These are phyloP conservation scores for Hawksworthiomyces lignivorus DNA, from an alignment of 2,329 filamentous ascomycete genomes.

Conservation along the genomic window DNA sequence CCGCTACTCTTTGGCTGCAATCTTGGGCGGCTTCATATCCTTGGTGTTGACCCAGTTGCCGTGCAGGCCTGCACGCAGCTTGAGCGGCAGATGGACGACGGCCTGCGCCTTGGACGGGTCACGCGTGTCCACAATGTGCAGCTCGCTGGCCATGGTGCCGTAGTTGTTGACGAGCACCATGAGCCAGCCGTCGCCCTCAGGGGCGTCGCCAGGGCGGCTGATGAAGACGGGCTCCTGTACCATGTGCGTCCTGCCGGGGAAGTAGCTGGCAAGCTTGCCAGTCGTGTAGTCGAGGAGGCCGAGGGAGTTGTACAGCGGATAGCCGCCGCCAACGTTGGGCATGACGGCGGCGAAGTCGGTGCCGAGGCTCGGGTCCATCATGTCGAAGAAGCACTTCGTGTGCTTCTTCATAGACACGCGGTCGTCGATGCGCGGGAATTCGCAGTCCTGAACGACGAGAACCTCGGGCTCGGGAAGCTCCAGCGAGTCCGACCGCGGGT, in stretches of 20 bases:
- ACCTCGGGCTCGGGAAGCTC: conserved; percentile 23
- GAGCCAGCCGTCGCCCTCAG: conserved; percentile 34
- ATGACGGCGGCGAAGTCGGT: conserved; percentile 22
- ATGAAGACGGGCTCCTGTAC: conserved; percentile 39
- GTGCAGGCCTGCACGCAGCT: conserved; percentile 16
- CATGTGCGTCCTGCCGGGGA: conserved; percentile 23
- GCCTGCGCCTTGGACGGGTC: conserved; percentile 15
- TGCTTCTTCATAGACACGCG: conserved; percentile 22
- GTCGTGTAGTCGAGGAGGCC: conserved; percentile 23
- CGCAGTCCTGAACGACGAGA: conserved; percentile 18
- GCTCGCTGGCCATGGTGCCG: conserved; percentile 16
- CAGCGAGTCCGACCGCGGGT: conserved; percentile 22
- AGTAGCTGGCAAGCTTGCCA: conserved; percentile 23
- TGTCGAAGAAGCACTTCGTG: conserved; percentile 21
- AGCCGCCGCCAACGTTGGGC: conserved; percentile 22
- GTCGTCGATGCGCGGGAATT: conserved; percentile 36
- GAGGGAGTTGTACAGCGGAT: conserved; percentile 27
- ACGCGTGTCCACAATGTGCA: conserved; percentile 17
- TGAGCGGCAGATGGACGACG: conserved; percentile 14
- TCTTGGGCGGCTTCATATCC: too few relatives aligned
- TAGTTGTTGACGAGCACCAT: conserved; percentile 27
- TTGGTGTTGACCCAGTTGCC: conserved; percentile 19
- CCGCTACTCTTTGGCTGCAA: too few relatives aligned
- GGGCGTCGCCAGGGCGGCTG: conserved; percentile 23
- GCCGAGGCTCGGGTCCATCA: conserved; percentile 20